Evolutionary conservation across 2,329 filamentous ascomycete genomes (phyloP), one percentile per base, ranked within the genome.

Genomic region (Sclerotinia spermophila): DNA sequence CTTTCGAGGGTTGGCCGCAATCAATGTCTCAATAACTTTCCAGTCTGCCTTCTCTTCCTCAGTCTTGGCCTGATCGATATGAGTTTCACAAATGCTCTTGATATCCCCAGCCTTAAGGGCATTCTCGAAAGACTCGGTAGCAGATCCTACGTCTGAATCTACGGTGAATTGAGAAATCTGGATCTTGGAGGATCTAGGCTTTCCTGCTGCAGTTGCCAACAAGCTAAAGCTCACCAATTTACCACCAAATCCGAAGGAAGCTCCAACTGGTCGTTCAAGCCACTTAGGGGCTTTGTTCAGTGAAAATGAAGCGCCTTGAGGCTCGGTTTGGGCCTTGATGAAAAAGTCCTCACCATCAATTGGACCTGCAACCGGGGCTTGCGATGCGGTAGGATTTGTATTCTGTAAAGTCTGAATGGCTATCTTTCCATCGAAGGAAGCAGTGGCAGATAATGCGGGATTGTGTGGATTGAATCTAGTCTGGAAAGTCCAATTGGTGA

Each of bases 401-500:
- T 96, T 97, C 79, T 99, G 96, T 55, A 97, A 86, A 1, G 95
- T 97, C 80, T 97, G 95, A 59, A 99, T 85, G 2, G 92, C 90
- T 73, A 99, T 97, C 82, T 96, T 97, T 76, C 96, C 96, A 79
- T 99, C 96, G 75, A 98, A 98, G 2, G 95, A 97, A 15, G 96
- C 96, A 27, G 96, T 98, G 27, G 96, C 96, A 65, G 95, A 93
- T 71, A 99, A 85, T 79, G 90, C 92, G 17, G 96, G 95, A 81
- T 99, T 97, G 76, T 92, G 90, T 42, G 96, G 96, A 80, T 97
- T 94, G 86, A 96, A 98, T 73, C 91, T 88, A 7, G 96, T 97
- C 79, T 95, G 90, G 84, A 99, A 99, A 8, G 94, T 97, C 95
- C 96, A 99, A 81, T 98, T 99, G n/a, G 95, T 97, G 68, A 97